Percentiles rank a stretch among this genome's conserved stretches.
phyloP scores from a whole-genome alignment of 495 filamentous ascomycete species.

The Xylaria cubensis region DNA sequence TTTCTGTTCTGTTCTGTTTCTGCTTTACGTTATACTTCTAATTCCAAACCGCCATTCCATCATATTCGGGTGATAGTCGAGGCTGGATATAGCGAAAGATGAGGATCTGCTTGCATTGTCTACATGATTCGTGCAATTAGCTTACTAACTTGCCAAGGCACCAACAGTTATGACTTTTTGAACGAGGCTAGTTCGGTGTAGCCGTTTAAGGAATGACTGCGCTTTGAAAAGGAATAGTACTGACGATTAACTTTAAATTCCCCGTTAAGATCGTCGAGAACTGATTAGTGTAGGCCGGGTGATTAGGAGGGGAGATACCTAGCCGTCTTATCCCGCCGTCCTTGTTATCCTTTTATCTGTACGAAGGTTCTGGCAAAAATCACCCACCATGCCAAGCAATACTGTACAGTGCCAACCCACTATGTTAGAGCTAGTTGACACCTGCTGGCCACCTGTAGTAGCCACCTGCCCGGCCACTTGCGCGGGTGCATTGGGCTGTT shows the following conservation, averaged over 20 bases:
- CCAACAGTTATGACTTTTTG: neutral
- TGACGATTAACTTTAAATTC: slow-evolving; percentile 9
- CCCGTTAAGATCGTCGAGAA: slow-evolving; percentile 18
- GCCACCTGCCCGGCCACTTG: too few relatives aligned
- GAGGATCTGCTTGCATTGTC: slow-evolving; percentile 16
- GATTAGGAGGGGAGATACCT: neutral
- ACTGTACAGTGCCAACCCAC: too few relatives aligned
- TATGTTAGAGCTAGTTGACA: too few relatives aligned
- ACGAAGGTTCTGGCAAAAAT: too few relatives aligned
- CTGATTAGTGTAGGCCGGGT: neutral
- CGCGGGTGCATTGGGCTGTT: too few relatives aligned
- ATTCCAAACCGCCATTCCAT: neutral
- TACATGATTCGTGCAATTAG: slow-evolving; percentile 18
- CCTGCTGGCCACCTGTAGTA: too few relatives aligned
- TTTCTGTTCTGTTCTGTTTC: neutral
- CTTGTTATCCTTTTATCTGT: neutral
- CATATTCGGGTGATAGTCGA: neutral
- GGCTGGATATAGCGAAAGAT: neutral
- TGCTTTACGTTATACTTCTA: neutral
- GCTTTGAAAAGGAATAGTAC: slow-evolving; percentile 12
- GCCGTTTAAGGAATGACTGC: neutral
- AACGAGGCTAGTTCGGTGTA: neutral
- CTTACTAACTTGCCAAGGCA: slow-evolving; percentile 11
- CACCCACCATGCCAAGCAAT: too few relatives aligned
- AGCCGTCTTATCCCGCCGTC: slow-evolving; percentile 5